A percentile compares a stretch with the other conserved stretches of the same genome.
Evolutionary conservation across 1,284 basidiomycete genomes (phyloP).

Genomic region (Cutaneotrichosporon sp.): DNA sequence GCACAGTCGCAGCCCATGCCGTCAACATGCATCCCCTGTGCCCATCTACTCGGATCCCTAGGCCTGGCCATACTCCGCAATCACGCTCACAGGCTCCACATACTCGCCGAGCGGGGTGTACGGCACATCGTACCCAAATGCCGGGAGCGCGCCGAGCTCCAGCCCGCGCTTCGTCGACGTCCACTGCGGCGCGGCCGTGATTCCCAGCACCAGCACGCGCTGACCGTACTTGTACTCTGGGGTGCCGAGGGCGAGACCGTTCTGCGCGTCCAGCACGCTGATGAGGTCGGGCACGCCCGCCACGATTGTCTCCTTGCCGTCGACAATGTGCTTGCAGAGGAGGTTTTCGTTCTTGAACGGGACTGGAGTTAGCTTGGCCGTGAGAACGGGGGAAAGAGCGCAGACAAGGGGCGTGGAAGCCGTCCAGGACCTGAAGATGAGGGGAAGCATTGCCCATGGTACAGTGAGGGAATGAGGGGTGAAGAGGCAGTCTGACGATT

Average conservation of each 20-base stretch:
- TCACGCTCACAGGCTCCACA: constrained; percentile 47
- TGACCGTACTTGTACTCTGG: constrained; percentile 61
- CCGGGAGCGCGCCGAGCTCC: constrained; percentile 41
- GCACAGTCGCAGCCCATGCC: no score
- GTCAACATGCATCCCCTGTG: not conserved
- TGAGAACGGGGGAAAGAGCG: no score
- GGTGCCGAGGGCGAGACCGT: constrained; percentile 60
- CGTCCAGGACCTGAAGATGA: no score
- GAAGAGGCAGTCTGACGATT: no score
- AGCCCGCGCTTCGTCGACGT: constrained; percentile 59
- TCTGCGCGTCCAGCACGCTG: constrained; percentile 61
- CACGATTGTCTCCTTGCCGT: constrained; percentile 34
- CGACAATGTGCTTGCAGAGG: constrained; percentile 55
- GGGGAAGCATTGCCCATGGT: no score
- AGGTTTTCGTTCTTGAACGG: constrained; percentile 66
- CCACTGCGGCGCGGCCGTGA: constrained; percentile 64
- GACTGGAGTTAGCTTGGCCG: constrained; percentile 28
- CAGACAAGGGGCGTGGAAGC: no score
- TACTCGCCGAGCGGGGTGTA: constrained; percentile 48
- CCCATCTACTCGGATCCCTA: not conserved
- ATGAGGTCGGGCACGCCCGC: constrained; percentile 63
- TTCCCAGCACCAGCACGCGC: constrained; percentile 61
- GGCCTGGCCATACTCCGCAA: constrained; percentile 38
- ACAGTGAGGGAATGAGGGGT: no score
- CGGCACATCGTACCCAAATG: constrained; percentile 38